Percentiles rank a stretch among this genome's conserved stretches.
These are phyloP conservation scores for Leccinum subtestaceum DNA, from an alignment of 768 basidiomycete genomes.

Conservation along the genomic window DNA sequence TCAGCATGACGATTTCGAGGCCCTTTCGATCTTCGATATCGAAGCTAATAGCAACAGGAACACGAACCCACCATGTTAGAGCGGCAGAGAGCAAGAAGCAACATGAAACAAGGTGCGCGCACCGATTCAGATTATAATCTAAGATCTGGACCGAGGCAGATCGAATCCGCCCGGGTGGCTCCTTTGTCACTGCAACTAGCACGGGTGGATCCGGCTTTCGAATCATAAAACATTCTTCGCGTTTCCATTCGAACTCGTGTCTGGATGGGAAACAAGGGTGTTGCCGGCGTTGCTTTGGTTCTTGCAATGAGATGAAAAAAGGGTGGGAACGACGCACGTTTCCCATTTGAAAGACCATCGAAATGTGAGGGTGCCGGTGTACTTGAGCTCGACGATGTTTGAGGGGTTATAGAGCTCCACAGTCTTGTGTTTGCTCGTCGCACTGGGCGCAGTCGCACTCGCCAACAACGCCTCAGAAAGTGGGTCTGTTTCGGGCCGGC, in stretches of 20 bases:
- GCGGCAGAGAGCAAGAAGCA: neutral
- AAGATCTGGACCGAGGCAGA: conserved; percentile 70
- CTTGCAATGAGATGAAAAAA: neutral
- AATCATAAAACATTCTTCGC: conserved; percentile 78
- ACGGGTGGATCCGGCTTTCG: conserved; percentile 88
- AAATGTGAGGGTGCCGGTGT: conserved; percentile 70
- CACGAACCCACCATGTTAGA: neutral
- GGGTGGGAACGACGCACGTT: conserved; percentile 48
- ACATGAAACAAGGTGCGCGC: neutral
- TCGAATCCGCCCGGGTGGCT: conserved; percentile 62
- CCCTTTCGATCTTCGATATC: conserved; percentile 85
- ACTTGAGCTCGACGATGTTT: conserved; percentile 65
- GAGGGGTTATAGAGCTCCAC: conserved; percentile 77
- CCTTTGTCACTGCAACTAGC: conserved; percentile 78
- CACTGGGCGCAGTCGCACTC: conserved; percentile 60
- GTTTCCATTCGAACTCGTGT: conserved; percentile 83
- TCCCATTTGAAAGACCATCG: conserved; percentile 83
- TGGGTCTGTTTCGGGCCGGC: conserved; percentile 51
- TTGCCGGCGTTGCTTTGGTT: conserved; percentile 45
- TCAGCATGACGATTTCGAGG: conserved; percentile 77
- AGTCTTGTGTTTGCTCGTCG: conserved; percentile 69
- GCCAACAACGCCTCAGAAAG: conserved; percentile 68
- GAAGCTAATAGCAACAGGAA: conserved; percentile 46
- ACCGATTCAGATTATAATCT: conserved; percentile 85
- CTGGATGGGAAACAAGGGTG: conserved; percentile 34